These are phyloP conservation scores for Rhodomyrtus psidioides DNA, from an alignment of 441 rosid genomes.

Conservation along the genomic window DNA sequence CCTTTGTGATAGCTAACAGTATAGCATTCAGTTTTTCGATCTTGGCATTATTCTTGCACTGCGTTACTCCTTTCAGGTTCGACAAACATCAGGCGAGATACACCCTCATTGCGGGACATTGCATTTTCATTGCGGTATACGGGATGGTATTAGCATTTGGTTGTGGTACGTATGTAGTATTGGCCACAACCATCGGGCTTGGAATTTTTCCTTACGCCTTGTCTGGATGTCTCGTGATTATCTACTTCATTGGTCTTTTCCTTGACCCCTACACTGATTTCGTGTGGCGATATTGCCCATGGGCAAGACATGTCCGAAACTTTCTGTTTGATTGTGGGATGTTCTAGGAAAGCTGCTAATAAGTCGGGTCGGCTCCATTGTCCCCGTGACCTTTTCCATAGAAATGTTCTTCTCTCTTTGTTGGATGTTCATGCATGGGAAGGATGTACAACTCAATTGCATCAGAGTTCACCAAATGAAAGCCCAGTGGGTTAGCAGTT, in stretches of 20 bases:
- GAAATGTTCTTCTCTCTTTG: no score
- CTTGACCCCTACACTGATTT: neutral
- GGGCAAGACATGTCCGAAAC: fast-evolving
- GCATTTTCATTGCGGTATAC: neutral
- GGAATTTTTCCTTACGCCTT: neutral
- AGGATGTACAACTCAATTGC: no score
- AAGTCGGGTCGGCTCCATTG: no score
- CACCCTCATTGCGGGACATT: neutral
- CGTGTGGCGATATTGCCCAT: fast-evolving
- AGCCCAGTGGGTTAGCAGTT: neutral
- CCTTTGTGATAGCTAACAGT: conserved; percentile 3
- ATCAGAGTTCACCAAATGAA: no score
- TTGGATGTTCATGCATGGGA: no score
- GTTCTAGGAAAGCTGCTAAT: neutral
- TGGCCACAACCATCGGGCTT: neutral
- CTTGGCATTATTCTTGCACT: neutral
- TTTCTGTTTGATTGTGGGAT: neutral
- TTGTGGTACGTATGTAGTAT: neutral
- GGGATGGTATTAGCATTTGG: neutral
- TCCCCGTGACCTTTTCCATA: no score
- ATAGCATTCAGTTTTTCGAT: neutral
- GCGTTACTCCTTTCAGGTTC: no score
- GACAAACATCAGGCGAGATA: neutral
- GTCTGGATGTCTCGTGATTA: neutral
- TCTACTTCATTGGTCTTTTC: neutral